These are phyloP conservation scores for Carex myosuroides DNA, from an alignment of 176 grass and related monocot genomes.

Conservation along the genomic window DNA sequence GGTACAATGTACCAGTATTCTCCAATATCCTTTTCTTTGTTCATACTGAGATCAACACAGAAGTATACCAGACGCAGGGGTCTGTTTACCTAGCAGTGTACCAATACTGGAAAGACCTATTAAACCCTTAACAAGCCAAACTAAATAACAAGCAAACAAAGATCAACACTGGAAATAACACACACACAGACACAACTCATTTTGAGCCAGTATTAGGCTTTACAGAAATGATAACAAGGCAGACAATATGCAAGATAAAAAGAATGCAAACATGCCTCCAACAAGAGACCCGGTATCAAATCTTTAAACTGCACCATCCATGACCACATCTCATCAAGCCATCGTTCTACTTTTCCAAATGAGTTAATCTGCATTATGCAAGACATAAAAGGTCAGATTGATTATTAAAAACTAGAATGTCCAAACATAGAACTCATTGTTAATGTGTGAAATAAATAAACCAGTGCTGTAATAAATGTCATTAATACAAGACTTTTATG, in stretches of 20 bases:
- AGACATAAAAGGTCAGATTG: constrained; percentile 27
- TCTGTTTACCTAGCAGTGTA: neutral
- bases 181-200: neutral
- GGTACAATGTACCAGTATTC: neutral
- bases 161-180: neutral
- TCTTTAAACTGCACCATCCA: constrained; percentile 92
- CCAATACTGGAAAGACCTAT: neutral
- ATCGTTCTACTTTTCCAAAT: constrained; percentile 63
- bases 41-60: neutral
- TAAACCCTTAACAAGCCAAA: neutral
- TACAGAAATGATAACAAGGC: constrained; percentile 11
- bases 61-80: neutral
- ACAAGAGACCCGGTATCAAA: constrained; percentile 40
- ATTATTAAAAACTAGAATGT: constrained; percentile 23
- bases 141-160: neutral
- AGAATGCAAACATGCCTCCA: constrained; percentile 38
- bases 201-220: constrained; percentile 27
- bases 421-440: constrained; percentile 24
- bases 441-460: constrained; percentile 19
- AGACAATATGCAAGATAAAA: constrained; percentile 21
- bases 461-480: neutral
- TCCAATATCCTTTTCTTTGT: neutral
- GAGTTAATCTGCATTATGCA: constrained; percentile 54
- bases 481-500: constrained; percentile 14
- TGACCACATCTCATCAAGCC: constrained; percentile 87